Conservation (phyloP, 2,329 filamentous ascomycete genomes). For the Aureobasidium sp. region DNA sequence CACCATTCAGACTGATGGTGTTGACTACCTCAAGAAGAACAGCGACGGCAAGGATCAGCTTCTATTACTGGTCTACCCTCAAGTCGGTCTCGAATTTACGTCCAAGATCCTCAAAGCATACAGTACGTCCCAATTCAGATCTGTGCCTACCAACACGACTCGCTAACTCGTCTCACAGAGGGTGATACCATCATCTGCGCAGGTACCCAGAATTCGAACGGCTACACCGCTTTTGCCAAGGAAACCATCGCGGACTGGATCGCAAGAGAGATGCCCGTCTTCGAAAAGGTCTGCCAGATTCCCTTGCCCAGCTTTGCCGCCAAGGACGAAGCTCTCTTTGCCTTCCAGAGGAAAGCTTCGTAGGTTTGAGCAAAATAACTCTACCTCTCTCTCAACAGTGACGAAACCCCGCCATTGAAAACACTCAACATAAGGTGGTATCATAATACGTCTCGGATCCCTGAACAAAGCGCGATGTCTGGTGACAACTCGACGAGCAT, state of each 20-base stretch:
- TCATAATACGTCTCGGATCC: not conserved
- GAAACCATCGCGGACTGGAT: constrained; percentile 62
- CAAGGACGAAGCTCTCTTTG: constrained; percentile 68
- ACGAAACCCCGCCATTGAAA: not conserved
- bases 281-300: constrained; percentile 56
- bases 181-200: constrained; percentile 63
- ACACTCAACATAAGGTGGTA: not conserved
- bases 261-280: constrained; percentile 47
- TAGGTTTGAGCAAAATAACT: not conserved
- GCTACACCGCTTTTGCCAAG: constrained; percentile 63
- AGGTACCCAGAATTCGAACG: constrained; percentile 67
- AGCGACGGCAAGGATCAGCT: constrained; percentile 49
- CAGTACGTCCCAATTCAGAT: constrained; percentile 36
- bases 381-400: not conserved
- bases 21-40: constrained; percentile 48
- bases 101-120: constrained; percentile 55
- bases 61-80: constrained; percentile 65
- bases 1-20: constrained; percentile 56
- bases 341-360: constrained; percentile 43
- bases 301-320: constrained; percentile 67
- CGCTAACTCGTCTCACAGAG: constrained; percentile 17
- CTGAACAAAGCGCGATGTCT: not conserved
- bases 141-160: constrained; percentile 29
- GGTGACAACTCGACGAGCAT: not conserved
- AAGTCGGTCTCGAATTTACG: constrained; percentile 62